Conservation (phyloP, 768 basidiomycete species). For the Serendipita sp. region DNA sequence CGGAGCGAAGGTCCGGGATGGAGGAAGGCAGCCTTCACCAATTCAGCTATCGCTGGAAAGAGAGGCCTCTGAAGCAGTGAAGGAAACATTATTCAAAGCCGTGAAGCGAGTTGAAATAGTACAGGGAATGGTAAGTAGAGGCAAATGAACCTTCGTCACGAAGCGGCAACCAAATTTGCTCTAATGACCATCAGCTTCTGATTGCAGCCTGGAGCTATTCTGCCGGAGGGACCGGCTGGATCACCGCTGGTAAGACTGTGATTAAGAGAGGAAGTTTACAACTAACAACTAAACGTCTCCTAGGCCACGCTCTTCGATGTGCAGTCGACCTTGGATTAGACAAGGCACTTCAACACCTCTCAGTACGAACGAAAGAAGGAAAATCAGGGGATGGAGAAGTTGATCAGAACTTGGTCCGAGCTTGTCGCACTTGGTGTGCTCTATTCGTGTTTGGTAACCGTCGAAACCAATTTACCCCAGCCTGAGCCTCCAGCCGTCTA, state of each 20-base stretch:
- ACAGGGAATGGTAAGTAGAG: neutral
- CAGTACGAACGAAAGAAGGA: neutral
- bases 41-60: constrained; percentile 8
- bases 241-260: neutral
- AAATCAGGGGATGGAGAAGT: neutral
- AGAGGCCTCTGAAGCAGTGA: constrained; percentile 3
- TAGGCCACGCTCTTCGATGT: constrained; percentile 6
- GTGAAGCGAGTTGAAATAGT: constrained; percentile 2
- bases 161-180: neutral
- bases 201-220: constrained; percentile 3
- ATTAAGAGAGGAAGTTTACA: neutral
- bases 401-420: constrained; percentile 18
- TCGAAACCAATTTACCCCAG: neutral
- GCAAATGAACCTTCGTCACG: neutral
- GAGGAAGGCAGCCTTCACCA: constrained; percentile 7
- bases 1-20: constrained; percentile 12
- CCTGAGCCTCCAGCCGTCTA: neutral
- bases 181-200: neutral
- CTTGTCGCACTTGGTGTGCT: constrained; percentile 23
- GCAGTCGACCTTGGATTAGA: constrained; percentile 24
- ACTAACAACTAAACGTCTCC: neutral
- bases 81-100: neutral
- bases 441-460: constrained; percentile 13
- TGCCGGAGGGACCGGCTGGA: constrained; percentile 1
- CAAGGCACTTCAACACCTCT: constrained; percentile 22